Evolutionary conservation across 208 protist genomes (phyloP).

Genomic region (Leishmania arabica): DNA sequence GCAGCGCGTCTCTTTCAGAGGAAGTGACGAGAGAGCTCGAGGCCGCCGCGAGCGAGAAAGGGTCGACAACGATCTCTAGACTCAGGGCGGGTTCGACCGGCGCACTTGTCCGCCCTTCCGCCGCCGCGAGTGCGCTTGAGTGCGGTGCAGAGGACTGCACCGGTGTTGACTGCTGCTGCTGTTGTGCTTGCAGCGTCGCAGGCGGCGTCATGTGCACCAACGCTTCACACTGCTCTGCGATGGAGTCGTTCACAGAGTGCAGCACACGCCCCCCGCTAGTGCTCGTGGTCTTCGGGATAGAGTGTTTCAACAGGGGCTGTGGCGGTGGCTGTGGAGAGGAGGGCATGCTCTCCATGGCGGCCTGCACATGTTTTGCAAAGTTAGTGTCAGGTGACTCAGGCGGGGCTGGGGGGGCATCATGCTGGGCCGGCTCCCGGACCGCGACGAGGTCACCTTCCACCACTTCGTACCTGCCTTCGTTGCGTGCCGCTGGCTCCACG

Average conservation of each 20-base stretch:
- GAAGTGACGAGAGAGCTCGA: conserved; percentile 15
- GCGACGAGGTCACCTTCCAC: not conserved
- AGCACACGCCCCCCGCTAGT: conserved; percentile 1
- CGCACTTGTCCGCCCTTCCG: not conserved
- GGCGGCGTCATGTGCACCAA: conserved; percentile 9
- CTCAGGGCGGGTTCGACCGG: conserved; percentile 1
- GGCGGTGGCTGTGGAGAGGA: not conserved
- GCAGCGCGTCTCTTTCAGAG: not conserved
- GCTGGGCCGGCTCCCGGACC: not conserved
- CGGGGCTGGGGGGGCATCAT: not conserved
- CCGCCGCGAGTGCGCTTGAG: not conserved
- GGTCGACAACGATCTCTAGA: conserved; percentile 17
- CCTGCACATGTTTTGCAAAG: conserved; percentile 26
- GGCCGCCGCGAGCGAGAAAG: conserved; percentile 15
- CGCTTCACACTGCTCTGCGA: conserved; percentile 7
- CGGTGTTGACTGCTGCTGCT: not conserved
- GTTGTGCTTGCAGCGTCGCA: not conserved
- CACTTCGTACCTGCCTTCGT: not conserved
- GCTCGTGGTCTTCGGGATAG: conserved; percentile 4
- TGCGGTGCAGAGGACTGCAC: conserved; percentile 3
- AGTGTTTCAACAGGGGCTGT: conserved; percentile 12
- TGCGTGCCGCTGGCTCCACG: not conserved
- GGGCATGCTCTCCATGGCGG: conserved; percentile 27
- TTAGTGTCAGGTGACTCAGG: not conserved
- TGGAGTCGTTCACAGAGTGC: conserved; percentile 9